These are phyloP conservation scores for Ceratobasidium sp. DNA, from an alignment of 1,284 basidiomycete species.

Conservation along the genomic window DNA sequence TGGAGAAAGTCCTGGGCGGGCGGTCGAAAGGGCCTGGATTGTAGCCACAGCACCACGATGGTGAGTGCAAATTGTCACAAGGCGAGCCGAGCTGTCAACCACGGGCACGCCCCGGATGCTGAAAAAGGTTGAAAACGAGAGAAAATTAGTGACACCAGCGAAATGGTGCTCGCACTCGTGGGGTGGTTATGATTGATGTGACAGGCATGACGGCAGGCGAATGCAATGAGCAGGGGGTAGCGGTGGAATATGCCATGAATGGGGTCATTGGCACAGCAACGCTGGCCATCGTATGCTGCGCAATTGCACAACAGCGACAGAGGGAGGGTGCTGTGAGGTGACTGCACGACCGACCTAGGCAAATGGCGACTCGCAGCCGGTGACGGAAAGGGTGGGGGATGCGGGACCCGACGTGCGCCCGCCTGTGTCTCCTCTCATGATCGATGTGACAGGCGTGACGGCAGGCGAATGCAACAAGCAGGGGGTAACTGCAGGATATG, in stretches of 20 bases:
- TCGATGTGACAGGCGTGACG: background rate
- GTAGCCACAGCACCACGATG: background rate
- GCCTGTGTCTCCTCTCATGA: background rate
- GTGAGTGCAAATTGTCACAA: conserved; percentile 25
- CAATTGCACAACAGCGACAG: background rate
- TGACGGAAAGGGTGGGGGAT: conserved; percentile 8
- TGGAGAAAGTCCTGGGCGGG: too few species aligned
- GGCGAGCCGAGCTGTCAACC: background rate
- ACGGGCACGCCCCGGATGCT: conserved; percentile 12
- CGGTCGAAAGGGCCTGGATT: too few species aligned
- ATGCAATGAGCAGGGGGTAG: background rate
- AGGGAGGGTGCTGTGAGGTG: background rate
- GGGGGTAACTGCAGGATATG: background rate
- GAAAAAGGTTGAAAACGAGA: background rate
- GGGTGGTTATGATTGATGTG: conserved; percentile 14
- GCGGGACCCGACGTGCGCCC: conserved; percentile 2
- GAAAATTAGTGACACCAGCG: conserved; percentile 1
- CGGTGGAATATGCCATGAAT: background rate
- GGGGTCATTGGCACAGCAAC: background rate
- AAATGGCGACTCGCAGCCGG: background rate
- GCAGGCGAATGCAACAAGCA: background rate
- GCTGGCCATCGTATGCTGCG: background rate
- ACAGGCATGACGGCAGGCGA: background rate
- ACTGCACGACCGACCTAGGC: background rate
- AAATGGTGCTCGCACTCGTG: conserved; percentile 9